Evolutionary conservation across 2,329 filamentous ascomycete species (phyloP).

Genomic region (Sarocladiaceae sp.): DNA sequence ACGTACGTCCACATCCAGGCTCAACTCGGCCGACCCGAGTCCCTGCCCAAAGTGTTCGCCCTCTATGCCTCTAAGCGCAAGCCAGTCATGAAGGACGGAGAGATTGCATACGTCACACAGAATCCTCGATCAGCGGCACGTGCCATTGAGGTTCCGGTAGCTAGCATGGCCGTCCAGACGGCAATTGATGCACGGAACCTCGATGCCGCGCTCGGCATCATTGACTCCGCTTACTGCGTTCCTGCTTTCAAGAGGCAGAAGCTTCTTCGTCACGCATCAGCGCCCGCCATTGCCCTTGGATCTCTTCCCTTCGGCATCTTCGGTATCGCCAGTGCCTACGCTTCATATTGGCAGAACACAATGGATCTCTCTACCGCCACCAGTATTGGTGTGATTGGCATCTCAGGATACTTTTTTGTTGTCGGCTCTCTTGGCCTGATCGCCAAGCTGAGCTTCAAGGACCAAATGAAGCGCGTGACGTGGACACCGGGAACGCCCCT

Average conservation of each 20-base stretch:
- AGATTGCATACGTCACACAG: slow-evolving; percentile 52
- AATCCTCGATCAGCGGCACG: slow-evolving; percentile 64
- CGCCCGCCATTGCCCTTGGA: slow-evolving; percentile 51
- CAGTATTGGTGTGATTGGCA: slow-evolving; percentile 70
- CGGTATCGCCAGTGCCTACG: slow-evolving; percentile 52
- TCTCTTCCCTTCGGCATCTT: slow-evolving; percentile 65
- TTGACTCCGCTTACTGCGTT: slow-evolving; percentile 62
- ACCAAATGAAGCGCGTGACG: slow-evolving; percentile 90
- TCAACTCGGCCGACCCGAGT: slow-evolving; percentile 64
- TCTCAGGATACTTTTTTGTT: slow-evolving; percentile 75
- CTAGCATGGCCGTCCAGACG: slow-evolving; percentile 67
- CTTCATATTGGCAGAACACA: slow-evolving; percentile 48
- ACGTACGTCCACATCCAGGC: slow-evolving; percentile 73
- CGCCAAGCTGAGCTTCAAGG: slow-evolving; percentile 79
- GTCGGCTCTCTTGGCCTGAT: slow-evolving; percentile 78
- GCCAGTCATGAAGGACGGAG: slow-evolving; percentile 53
- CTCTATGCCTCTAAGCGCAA: slow-evolving; percentile 80
- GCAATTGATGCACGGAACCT: slow-evolving; percentile 78
- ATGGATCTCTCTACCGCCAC: slow-evolving; percentile 73
- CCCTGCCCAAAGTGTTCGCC: slow-evolving; percentile 71
- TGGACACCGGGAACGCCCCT: slow-evolving; percentile 81
- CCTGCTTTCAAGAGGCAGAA: slow-evolving; percentile 63
- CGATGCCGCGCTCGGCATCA: slow-evolving; percentile 66
- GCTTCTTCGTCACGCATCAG: slow-evolving; percentile 54
- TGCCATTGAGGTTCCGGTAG: slow-evolving; percentile 65